These are phyloP conservation scores for Funneliformis mosseae DNA, from an alignment of 192 early-diverging fungal species.

Conservation along the genomic window DNA sequence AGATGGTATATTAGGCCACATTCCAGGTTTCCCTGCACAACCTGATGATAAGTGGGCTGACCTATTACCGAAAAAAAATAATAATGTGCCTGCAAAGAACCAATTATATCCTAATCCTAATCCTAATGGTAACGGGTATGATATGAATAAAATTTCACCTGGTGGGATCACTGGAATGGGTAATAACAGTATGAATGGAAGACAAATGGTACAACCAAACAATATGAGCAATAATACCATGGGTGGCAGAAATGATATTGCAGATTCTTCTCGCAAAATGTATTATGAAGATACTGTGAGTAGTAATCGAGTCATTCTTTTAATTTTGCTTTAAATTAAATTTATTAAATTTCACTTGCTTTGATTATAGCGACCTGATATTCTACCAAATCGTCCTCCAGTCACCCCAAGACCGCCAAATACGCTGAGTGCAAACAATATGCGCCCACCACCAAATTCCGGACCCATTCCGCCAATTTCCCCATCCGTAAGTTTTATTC, in stretches of 20 bases:
- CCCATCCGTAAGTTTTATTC: conserved; percentile 3
- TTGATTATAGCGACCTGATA: conserved; percentile 31
- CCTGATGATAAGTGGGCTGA: conserved; percentile 63
- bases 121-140: conserved; percentile 41
- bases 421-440: conserved; percentile 39
- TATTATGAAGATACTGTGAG: conserved; percentile 27
- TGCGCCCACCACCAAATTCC: not conserved
- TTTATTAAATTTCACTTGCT: not conserved
- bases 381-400: conserved; percentile 35
- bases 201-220: not conserved
- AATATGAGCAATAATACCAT: not conserved
- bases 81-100: conserved; percentile 36
- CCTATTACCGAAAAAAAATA: conserved; percentile 53
- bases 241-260: not conserved
- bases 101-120: conserved; percentile 37
- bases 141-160: conserved; percentile 34
- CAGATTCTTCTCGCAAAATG: conserved; percentile 12
- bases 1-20: conserved; percentile 9
- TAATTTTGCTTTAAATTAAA: not conserved
- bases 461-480: not conserved
- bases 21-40: conserved; percentile 39
- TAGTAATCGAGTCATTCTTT: not conserved
- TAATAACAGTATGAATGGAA: not conserved
- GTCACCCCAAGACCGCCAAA: conserved; percentile 44
- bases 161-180: not conserved